Evolutionary conservation across 306 rosid genomes (phyloP), one percentile per base, ranked within the genome.

Genomic region (Cucumis melo): DNA sequence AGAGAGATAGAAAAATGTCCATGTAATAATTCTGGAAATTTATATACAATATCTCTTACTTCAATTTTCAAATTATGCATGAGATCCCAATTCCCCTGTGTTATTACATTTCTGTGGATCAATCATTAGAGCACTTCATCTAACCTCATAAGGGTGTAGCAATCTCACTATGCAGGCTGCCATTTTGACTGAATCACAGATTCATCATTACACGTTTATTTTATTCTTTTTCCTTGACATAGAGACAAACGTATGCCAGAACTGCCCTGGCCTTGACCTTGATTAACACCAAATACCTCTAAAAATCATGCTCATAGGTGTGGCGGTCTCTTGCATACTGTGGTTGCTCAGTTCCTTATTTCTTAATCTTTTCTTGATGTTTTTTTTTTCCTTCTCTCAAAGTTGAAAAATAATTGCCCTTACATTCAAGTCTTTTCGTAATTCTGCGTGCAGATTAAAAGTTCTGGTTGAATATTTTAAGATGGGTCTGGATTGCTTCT

Each of bases 401-500:
- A 41, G 27, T 57, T 57, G 17, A 34, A 42, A 9, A 36, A 39
- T 48, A 20, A 7, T 67, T 73, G 16, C 71, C 27, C 65, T 51
- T 53, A 16, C 44, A 48, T 29, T 72, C 11, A 17, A 9, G 24
- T 8, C 56, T 72, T 48, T 5, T 72, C 4, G 46, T 23, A 60
- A 39, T 79, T 66, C 78, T 80, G 74, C 56, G 32, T 55, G 82
- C 93, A 94, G 99, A 83, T 50, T 89, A 74, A 94, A 92, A 86
- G 82, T 79, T 73, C 83, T 89, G 54, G 91, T 92, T 84, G 95
- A 94, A 81, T 94, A 94, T 85, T 90, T 90, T 78, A 94, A 94
- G 87, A 90, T 94, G 90, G 88, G 88, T 76, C 75, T 92, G 81
- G 99, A 94, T 88, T 94, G 97, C 85, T 94, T 94, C 88, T 94